Base-by-base conservation (phyloP, 2,329 filamentous ascomycete species). In the Zasmidium angulare region DNA sequence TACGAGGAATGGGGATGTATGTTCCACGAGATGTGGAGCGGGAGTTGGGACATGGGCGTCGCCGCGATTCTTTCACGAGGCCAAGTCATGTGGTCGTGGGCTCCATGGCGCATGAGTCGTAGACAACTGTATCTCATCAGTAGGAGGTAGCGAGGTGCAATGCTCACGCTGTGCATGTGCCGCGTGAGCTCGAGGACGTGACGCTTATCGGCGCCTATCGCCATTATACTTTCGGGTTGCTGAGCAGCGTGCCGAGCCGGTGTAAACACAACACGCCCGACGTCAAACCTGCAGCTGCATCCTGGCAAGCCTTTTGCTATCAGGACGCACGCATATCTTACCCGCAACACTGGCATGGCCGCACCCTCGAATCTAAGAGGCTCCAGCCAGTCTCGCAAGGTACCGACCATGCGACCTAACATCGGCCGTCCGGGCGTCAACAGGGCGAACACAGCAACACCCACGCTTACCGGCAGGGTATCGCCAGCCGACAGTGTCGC, bases 401-500 rank as follows among this genome's bases (percentile, higher is more conserved):
- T 70, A 55, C 66, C 69, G 17, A 70, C 77, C 55, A 83, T 85
- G 73, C 79, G 83, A 63, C 82, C 81, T 36, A 82, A 84, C 22
- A 70, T 78, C 40, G 73, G 76, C 19, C 79, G 82, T 22, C 71
- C 71, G 6, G 69, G 62, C 57, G 60, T 66, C 7, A 71, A 62
- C 57, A 58, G 73, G 66, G 79, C 84, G 40, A 79, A 81, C 54
- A 81, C 82, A 48, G 76, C 75, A 36, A 79, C 79, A 60, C 78
- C 78, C 55, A 72, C 75, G 51, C 70, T 74, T 19, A 76, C 75
- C 68, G 79, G 83, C 62, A 76, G 88, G 24, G 77, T 82, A 12
- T 93, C 93, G 3, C 90, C 91, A 3, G 84, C 89, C 60, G 85
- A 86, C 49, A 90, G 89, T 7, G 72, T 90, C 21, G 81, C 83